phyloP scores from a whole-genome alignment of 2,329 filamentous ascomycete genomes.

The Fusarium algeriense region DNA sequence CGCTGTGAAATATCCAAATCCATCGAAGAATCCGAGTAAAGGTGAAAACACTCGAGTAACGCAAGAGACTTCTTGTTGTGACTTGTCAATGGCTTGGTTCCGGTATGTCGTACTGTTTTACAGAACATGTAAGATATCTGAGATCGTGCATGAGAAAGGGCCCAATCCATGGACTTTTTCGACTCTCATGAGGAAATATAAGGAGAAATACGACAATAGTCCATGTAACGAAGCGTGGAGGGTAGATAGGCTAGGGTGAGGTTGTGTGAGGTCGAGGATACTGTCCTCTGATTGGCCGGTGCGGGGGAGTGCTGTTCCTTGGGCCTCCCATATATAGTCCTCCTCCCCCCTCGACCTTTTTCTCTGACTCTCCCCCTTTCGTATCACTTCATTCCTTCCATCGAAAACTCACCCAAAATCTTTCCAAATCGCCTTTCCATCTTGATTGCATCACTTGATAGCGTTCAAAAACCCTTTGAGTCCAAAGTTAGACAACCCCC shows the following conservation, averaged over 20 bases:
- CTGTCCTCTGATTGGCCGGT: conserved; percentile 37
- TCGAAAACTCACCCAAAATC: conserved; percentile 24
- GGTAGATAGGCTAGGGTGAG: conserved; percentile 33
- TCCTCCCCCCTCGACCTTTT: conserved; percentile 30
- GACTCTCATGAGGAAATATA: not conserved
- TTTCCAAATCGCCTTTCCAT: conserved; percentile 6
- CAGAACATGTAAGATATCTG: not conserved
- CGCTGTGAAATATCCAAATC: not conserved
- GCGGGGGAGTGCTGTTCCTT: conserved; percentile 17
- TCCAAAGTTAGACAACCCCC: conserved; percentile 21
- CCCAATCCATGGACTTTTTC: not conserved
- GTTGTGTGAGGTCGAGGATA: conserved; percentile 40
- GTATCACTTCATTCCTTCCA: conserved; percentile 29
- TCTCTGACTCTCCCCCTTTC: conserved; percentile 35
- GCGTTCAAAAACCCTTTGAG: conserved; percentile 5
- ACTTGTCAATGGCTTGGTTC: not conserved
- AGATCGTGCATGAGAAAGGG: not conserved
- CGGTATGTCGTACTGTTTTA: not conserved
- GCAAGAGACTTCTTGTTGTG: not conserved
- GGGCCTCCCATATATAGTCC: conserved; percentile 38
- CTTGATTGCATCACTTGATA: conserved; percentile 34
- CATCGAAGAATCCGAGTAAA: not conserved
- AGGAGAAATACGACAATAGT: not conserved
- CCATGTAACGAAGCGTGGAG: conserved; percentile 1
- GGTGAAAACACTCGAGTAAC: not conserved